A percentile compares a stretch with the other conserved stretches of the same genome.
These are phyloP conservation scores for Saccharomycopsis amapae DNA, from an alignment of 805 yeast species.

Conservation along the genomic window DNA sequence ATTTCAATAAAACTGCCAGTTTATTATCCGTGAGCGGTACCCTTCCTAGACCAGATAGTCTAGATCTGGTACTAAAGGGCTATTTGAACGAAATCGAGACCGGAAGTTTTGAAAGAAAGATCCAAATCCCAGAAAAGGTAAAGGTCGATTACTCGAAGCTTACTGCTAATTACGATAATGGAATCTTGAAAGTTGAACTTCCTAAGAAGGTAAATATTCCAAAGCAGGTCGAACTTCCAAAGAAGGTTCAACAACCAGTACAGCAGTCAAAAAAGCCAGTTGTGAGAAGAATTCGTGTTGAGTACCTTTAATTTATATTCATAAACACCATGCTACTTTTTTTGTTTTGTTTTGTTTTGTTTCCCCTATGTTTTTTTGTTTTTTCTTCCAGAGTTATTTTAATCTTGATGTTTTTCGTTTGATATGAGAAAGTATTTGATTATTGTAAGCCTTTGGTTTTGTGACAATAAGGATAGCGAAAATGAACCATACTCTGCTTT, in stretches of 20 bases:
- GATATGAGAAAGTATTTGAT: too few species aligned
- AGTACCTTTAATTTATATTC: neutral
- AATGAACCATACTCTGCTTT: too few species aligned
- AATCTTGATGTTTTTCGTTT: too few species aligned
- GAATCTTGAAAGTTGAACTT: constrained; percentile 34
- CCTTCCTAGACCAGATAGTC: constrained; percentile 28
- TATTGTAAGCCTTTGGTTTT: too few species aligned
- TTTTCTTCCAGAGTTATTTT: too few species aligned
- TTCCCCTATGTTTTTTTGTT: too few species aligned
- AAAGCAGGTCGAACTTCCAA: neutral
- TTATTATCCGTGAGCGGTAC: constrained; percentile 40
- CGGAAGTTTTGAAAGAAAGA: constrained; percentile 38
- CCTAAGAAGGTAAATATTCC: too few species aligned
- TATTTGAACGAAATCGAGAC: constrained; percentile 30
- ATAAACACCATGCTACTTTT: neutral
- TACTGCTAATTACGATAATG: constrained; percentile 39
- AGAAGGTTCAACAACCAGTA: constrained; percentile 1
- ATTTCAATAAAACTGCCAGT: constrained; percentile 39
- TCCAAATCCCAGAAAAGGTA: constrained; percentile 33
- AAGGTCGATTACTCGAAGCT: constrained; percentile 38
- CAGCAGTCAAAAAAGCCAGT: neutral
- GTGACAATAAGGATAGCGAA: too few species aligned
- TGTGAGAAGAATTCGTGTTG: constrained; percentile 4
- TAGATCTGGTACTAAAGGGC: constrained; percentile 25
- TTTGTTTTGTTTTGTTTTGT: too few species aligned